phyloP scores from a whole-genome alignment of 2,329 filamentous ascomycete species.

The Coniosporium tulheliwenetii region DNA sequence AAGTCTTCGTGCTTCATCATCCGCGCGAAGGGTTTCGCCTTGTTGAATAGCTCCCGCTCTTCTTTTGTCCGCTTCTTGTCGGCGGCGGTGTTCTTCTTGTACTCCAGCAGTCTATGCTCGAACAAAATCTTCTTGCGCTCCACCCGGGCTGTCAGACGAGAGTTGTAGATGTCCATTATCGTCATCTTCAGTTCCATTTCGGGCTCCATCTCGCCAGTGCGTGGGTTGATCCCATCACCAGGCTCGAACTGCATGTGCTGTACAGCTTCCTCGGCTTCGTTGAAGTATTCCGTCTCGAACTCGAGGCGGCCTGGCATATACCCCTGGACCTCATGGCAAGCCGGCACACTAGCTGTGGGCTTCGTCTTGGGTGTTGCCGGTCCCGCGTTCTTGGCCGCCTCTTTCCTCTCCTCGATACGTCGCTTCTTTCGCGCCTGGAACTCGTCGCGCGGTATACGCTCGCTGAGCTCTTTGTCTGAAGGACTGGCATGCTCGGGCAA shows the following conservation, averaged over 20 bases:
- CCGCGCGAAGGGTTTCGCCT: constrained; percentile 86
- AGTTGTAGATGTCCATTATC: constrained; percentile 97
- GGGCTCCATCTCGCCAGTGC: constrained; percentile 74
- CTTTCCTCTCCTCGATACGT: constrained; percentile 81
- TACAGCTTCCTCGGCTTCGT: constrained; percentile 94
- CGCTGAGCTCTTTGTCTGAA: constrained; percentile 60
- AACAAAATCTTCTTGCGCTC: constrained; percentile 96
- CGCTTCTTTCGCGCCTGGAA: constrained; percentile 89
- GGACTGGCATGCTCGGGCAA: constrained; percentile 77
- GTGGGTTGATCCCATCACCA: constrained; percentile 76
- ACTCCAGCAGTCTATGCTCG: constrained; percentile 85
- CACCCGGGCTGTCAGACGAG: constrained; percentile 72
- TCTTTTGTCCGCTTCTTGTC: constrained; percentile 97
- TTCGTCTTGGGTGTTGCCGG: constrained; percentile 84
- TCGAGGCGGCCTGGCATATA: constrained; percentile 97
- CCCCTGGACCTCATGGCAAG: constrained; percentile 94
- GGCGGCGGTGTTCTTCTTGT: constrained; percentile 72
- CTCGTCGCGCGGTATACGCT: constrained; percentile 72
- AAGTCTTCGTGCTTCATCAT: constrained; percentile 96
- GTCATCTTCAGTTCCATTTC: constrained; percentile 97
- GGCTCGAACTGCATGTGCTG: constrained; percentile 98
- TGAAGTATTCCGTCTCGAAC: constrained; percentile 95
- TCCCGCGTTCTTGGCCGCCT: constrained; percentile 69
- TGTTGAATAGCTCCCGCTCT: constrained; percentile 78
- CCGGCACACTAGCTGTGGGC: constrained; percentile 84